Percentiles rank a stretch among this genome's conserved stretches.
Evolutionary conservation across 805 yeast genomes (phyloP).

Genomic region (Kodamaea kakaduensis): DNA sequence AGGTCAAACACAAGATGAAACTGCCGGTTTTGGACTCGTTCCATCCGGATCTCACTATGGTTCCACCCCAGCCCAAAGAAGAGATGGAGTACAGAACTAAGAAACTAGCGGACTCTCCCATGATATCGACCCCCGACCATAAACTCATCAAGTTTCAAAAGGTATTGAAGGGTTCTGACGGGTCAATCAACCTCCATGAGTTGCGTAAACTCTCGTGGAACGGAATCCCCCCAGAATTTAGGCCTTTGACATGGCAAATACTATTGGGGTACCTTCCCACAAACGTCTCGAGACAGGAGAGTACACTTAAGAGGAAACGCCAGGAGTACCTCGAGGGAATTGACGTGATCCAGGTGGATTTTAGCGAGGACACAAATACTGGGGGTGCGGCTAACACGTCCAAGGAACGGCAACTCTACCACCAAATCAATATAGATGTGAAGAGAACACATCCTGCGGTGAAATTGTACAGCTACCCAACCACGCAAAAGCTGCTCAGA

Average conservation of each 20-base stretch:
- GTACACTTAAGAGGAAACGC: constrained; percentile 72
- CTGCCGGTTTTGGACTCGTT: constrained; percentile 32
- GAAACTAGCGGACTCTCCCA: constrained; percentile 38
- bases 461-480: constrained; percentile 60
- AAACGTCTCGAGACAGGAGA: constrained; percentile 67
- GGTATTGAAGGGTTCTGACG: constrained; percentile 40
- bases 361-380: constrained; percentile 25
- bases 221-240: constrained; percentile 78
- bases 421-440: constrained; percentile 91
- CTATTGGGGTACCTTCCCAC: constrained; percentile 87
- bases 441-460: constrained; percentile 90
- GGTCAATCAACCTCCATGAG: constrained; percentile 57
- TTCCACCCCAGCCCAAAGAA: constrained; percentile 21
- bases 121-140: constrained; percentile 52
- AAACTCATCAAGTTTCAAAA: constrained; percentile 65
- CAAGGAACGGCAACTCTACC: constrained; percentile 77
- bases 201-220: constrained; percentile 86
- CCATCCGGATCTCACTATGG: constrained; percentile 35
- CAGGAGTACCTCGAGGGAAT: constrained; percentile 81
- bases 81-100: constrained; percentile 38
- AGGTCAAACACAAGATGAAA: constrained; percentile 17
- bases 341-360: constrained; percentile 50
- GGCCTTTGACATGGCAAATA: constrained; percentile 87
- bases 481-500: constrained; percentile 77
- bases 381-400: constrained; percentile 34